phyloP scores from a whole-genome alignment of 257 asterid genomes.

The Verbena officinalis region DNA sequence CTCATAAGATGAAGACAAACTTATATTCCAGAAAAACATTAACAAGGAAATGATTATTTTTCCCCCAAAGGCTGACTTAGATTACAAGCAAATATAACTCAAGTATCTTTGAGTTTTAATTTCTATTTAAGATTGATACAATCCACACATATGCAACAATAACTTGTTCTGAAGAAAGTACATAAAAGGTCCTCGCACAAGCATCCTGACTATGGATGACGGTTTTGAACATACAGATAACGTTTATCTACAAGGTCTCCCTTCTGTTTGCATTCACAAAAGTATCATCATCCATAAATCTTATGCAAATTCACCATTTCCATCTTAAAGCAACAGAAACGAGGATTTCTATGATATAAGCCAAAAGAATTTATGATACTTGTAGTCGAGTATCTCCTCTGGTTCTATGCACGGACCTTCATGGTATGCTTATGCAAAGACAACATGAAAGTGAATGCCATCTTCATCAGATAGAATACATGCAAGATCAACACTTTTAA shows the following conservation, averaged over 20 bases:
- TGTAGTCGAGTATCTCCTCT: background rate
- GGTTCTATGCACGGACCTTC: background rate
- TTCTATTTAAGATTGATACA: background rate
- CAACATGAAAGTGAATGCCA: background rate
- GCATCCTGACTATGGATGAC: background rate
- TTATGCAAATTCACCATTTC: constrained; percentile 5
- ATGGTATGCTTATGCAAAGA: background rate
- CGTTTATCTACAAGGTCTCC: background rate
- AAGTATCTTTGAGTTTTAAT: background rate
- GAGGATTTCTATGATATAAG: constrained; percentile 4
- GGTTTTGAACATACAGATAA: background rate
- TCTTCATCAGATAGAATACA: background rate
- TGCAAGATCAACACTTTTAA: background rate
- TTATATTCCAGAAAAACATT: constrained; percentile 20
- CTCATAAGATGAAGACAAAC: constrained; percentile 62
- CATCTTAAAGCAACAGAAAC: constrained; percentile 19
- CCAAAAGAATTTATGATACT: background rate
- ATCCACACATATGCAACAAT: background rate
- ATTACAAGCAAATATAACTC: background rate
- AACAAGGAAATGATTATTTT: background rate
- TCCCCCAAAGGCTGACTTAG: too few relatives aligned
- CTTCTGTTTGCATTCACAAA: background rate
- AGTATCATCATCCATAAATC: constrained; percentile 6
- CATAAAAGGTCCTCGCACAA: background rate
- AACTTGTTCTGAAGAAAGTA: too few relatives aligned